Evolutionary conservation across 2,329 filamentous ascomycete genomes (phyloP).

Genomic region (Colletotrichum sublineola): DNA sequence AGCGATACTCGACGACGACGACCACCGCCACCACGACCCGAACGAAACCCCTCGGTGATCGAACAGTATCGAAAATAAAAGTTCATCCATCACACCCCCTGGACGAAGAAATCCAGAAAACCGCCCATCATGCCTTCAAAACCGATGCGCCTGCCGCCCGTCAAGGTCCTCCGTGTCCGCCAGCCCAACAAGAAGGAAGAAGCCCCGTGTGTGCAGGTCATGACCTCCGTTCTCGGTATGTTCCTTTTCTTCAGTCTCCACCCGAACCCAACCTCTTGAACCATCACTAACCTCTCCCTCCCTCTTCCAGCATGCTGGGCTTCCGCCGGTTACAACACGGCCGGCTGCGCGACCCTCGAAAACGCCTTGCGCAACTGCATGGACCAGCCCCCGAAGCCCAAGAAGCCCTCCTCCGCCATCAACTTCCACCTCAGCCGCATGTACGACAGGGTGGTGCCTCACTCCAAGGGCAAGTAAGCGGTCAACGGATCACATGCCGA

Average conservation of each 20-base stretch:
- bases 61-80: not conserved
- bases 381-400: constrained; percentile 76
- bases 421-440: constrained; percentile 91
- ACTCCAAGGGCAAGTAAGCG: constrained; percentile 30
- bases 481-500: no score
- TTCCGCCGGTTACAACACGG: constrained; percentile 76
- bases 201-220: constrained; percentile 68
- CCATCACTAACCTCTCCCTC: constrained; percentile 16
- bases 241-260: constrained; percentile 38
- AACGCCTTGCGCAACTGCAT: constrained; percentile 77
- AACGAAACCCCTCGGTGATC: not conserved
- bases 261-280: no score
- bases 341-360: constrained; percentile 71
- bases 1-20: not conserved
- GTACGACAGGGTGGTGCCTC: constrained; percentile 59
- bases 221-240: constrained; percentile 70
- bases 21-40: not conserved
- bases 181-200: constrained; percentile 63
- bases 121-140: constrained; percentile 60
- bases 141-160: constrained; percentile 69
- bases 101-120: not conserved
- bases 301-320: constrained; percentile 80
- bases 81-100: not conserved
- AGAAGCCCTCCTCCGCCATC: constrained; percentile 77
- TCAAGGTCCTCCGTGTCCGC: constrained; percentile 67